Evolutionary conservation across 2,329 filamentous ascomycete genomes (phyloP).

Genomic region (Tolypocladium nubicola): DNA sequence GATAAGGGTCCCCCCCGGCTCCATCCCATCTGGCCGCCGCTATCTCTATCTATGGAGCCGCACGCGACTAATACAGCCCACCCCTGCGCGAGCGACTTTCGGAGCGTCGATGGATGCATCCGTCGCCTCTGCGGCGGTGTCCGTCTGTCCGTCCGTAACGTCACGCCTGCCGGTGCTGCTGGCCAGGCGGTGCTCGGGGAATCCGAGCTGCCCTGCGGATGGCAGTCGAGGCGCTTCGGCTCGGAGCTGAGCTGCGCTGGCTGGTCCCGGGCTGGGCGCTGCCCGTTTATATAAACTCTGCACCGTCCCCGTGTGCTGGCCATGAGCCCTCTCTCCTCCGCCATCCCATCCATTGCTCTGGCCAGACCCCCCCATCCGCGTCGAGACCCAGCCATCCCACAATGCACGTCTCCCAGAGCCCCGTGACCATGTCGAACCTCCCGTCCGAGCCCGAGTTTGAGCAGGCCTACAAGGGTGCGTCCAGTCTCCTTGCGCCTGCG

Average conservation of each 20-base stretch:
- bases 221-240: not conserved
- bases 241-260: not conserved
- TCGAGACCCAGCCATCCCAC: not conserved
- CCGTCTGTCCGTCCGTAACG: not conserved
- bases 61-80: not conserved
- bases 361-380: no score
- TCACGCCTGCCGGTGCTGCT: not conserved
- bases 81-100: not conserved
- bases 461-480: constrained; percentile 89
- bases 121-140: not conserved
- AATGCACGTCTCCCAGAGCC: constrained; percentile 7
- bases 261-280: not conserved
- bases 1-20: not conserved
- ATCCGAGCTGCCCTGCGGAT: not conserved
- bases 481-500: not conserved
- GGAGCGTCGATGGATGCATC: not conserved
- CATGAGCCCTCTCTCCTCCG: not conserved
- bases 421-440: constrained; percentile 64
- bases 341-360: not conserved
- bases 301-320: no score
- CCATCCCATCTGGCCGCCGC: no score
- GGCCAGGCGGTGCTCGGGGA: not conserved
- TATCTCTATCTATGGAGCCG: not conserved
- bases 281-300: not conserved
- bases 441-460: constrained; percentile 91